Conservation (phyloP, 1,139 yeast species). For the Candida mesenterica region DNA sequence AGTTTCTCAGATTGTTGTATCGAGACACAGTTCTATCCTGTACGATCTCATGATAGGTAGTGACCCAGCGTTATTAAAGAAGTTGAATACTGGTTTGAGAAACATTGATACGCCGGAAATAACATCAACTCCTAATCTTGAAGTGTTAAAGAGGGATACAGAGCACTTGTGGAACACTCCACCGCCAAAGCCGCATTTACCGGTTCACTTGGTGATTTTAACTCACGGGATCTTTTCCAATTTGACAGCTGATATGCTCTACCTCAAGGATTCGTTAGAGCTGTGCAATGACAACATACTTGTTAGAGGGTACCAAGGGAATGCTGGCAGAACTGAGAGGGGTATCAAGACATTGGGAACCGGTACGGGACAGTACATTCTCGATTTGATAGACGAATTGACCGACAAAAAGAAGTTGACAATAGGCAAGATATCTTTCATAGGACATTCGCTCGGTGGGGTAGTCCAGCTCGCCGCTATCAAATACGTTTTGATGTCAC, state of each 20-base stretch:
- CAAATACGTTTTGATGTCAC: slow-evolving; percentile 18
- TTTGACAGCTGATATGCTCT: slow-evolving; percentile 27
- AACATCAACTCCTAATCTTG: slow-evolving; percentile 13
- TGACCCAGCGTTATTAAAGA: slow-evolving; percentile 32
- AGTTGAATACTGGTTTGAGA: slow-evolving; percentile 25
- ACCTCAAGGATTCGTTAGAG: slow-evolving; percentile 21
- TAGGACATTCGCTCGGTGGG: slow-evolving; percentile 28
- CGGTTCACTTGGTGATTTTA: slow-evolving; percentile 22
- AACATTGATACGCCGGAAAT: background rate
- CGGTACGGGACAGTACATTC: slow-evolving; percentile 16
- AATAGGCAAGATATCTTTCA: slow-evolving; percentile 20
- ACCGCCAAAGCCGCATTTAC: slow-evolving; percentile 15
- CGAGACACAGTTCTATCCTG: slow-evolving; percentile 16
- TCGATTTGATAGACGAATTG: slow-evolving; percentile 15
- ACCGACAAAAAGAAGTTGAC: background rate
- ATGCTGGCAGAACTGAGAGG: slow-evolving; percentile 26
- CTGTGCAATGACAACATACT: slow-evolving; percentile 17
- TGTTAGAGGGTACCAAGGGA: slow-evolving; percentile 23
- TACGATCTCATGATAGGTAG: slow-evolving; percentile 26
- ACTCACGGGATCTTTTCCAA: slow-evolving; percentile 27
- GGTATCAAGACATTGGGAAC: slow-evolving; percentile 23
- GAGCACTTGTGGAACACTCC: slow-evolving; percentile 20
- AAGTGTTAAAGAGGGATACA: slow-evolving; percentile 15
- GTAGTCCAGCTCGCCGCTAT: slow-evolving; percentile 25
- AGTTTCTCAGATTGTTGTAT: slow-evolving; percentile 23